Conservation (phyloP, 2,329 filamentous ascomycete genomes). For the Fusarium caatingaense region DNA sequence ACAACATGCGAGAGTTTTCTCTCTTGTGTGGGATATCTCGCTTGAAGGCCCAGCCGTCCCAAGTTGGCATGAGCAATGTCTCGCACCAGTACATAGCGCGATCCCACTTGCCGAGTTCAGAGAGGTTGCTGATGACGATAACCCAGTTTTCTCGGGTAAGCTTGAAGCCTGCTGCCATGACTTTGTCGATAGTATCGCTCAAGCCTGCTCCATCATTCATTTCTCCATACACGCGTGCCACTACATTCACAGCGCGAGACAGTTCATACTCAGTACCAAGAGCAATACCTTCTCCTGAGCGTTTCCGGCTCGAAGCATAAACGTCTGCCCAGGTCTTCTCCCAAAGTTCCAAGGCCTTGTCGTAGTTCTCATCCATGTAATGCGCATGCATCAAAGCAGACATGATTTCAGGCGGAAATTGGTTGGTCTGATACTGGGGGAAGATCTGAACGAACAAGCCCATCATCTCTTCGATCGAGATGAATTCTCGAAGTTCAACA, state of each 20-base stretch:
- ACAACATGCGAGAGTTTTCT: conserved; percentile 51
- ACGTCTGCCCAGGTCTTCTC: conserved; percentile 66
- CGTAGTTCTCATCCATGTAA: conserved; percentile 66
- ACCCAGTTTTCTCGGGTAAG: conserved; percentile 87
- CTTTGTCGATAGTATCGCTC: conserved; percentile 61
- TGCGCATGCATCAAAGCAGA: conserved; percentile 76
- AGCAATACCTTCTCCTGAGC: conserved; percentile 51
- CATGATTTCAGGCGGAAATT: conserved; percentile 66
- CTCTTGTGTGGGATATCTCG: conserved; percentile 48
- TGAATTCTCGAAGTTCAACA: conserved; percentile 55
- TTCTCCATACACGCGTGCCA: conserved; percentile 59
- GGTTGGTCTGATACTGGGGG: conserved; percentile 47
- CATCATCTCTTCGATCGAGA: conserved; percentile 68
- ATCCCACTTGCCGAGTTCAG: conserved; percentile 66
- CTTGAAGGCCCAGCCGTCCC: conserved; percentile 74
- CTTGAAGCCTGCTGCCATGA: conserved; percentile 75
- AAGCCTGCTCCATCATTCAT: conserved; percentile 60
- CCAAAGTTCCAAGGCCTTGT: conserved; percentile 76
- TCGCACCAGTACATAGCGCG: conserved; percentile 83
- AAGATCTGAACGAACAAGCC: conserved; percentile 62
- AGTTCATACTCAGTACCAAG: conserved; percentile 65
- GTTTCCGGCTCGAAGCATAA: conserved; percentile 50
- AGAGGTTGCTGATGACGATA: conserved; percentile 75
- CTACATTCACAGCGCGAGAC: conserved; percentile 60
- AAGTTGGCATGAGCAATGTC: conserved; percentile 78